Evolutionary conservation across 2,329 filamentous ascomycete genomes (phyloP).

Genomic region (Orbilia javanica): DNA sequence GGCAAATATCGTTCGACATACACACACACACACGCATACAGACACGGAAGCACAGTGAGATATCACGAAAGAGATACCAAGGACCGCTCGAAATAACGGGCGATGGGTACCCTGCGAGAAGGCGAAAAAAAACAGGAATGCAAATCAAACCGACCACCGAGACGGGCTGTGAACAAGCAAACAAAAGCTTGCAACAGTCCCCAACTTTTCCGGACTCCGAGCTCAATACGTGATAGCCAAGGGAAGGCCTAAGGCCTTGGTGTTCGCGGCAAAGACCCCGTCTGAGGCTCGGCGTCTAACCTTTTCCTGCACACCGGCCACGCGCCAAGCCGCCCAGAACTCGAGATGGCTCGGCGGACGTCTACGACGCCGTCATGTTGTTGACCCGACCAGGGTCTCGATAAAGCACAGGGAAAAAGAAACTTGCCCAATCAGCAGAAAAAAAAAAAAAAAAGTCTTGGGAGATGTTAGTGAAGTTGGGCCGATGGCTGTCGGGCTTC

Average conservation of each 20-base stretch:
- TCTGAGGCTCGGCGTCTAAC: constrained; percentile 42
- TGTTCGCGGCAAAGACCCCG: constrained; percentile 26
- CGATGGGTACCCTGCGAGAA: neutral
- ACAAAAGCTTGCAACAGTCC: neutral
- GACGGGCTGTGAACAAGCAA: constrained; percentile 19
- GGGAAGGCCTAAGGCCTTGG: constrained; percentile 36
- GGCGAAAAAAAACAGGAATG: constrained; percentile 11
- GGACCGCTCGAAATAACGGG: neutral
- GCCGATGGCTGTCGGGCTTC: constrained; percentile 19
- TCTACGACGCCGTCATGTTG: constrained; percentile 55
- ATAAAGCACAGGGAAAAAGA: constrained; percentile 17
- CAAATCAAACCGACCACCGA: neutral
- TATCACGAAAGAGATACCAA: neutral
- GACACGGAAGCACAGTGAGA: neutral
- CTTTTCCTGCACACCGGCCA: neutral
- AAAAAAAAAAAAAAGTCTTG: constrained; percentile 24
- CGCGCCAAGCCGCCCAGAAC: constrained; percentile 43
- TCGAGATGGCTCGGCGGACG: constrained; percentile 52
- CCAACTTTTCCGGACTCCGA: constrained; percentile 42
- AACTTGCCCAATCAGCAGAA: no score
- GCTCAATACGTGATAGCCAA: constrained; percentile 43
- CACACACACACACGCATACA: neutral
- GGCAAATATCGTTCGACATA: constrained; percentile 21
- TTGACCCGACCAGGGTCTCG: constrained; percentile 41
- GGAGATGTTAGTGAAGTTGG: neutral